phyloP scores from a whole-genome alignment of 192 early-diverging fungal species.

The Polychytrium aggregatum region DNA sequence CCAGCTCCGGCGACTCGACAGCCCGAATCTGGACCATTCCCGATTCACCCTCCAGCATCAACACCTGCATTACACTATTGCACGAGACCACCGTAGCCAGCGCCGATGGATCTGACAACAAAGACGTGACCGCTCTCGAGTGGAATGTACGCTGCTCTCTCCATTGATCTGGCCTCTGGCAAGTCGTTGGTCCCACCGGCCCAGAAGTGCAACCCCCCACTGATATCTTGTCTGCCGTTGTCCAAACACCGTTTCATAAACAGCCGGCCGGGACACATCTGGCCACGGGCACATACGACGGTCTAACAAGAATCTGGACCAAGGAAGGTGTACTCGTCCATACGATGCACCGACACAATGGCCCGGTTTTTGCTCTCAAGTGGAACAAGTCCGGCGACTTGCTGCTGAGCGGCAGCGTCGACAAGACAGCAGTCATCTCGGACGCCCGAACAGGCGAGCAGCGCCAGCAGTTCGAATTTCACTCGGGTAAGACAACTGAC shows the following conservation, averaged over 20 bases:
- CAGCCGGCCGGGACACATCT: conserved; percentile 66
- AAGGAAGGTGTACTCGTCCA: conserved; percentile 49
- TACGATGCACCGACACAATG: conserved; percentile 56
- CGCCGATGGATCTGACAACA: conserved; percentile 19
- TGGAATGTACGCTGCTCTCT: conserved; percentile 61
- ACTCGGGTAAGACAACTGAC: no score
- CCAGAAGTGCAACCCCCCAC: background rate
- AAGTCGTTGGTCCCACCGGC: background rate
- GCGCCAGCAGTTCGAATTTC: conserved; percentile 63
- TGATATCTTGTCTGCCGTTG: no score
- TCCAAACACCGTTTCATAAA: conserved; percentile 5
- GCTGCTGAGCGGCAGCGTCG: conserved; percentile 64
- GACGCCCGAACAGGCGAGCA: conserved; percentile 60
- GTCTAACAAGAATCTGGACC: conserved; percentile 75
- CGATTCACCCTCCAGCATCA: conserved; percentile 19
- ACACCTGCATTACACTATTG: conserved; percentile 43
- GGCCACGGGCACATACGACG: conserved; percentile 78
- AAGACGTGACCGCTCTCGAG: conserved; percentile 71
- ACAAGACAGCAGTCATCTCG: conserved; percentile 79
- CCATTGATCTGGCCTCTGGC: conserved; percentile 11
- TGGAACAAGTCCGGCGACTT: conserved; percentile 75
- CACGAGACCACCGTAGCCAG: conserved; percentile 26
- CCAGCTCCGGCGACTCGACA: conserved; percentile 66
- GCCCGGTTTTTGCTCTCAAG: conserved; percentile 71
- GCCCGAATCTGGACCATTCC: conserved; percentile 80